Evolutionary conservation across 2,329 filamentous ascomycete species (phyloP), one percentile per base, ranked within the genome.

Genomic region (Fusarium chuoi): DNA sequence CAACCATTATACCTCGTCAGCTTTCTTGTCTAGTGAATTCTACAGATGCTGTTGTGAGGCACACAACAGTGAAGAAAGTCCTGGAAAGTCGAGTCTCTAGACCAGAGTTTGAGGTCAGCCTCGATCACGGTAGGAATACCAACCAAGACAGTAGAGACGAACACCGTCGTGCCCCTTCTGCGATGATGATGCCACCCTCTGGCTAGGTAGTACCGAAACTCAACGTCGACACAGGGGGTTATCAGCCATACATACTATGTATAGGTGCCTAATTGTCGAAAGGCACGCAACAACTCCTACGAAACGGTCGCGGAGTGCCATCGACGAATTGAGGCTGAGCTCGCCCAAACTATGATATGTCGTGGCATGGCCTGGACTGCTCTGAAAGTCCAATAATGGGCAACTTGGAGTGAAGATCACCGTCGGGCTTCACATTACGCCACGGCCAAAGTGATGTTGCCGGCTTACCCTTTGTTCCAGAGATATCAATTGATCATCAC

Each of bases 361-460:
- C 39, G 57, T 71, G 62, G 62, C 59, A 70, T 57, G 65, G 68
- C 48, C 68, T 69, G 65, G 65, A 60, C 68, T 60, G 46, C 28
- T 58, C 56, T 28, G 30, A 65, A 41, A 59, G 36, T 58, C 22
- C 30, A 46, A 28, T 35, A 36, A 56, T 49, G 48, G 51, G 54
- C 59, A 64, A 30, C 49, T 28, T 69, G 24, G 35, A 69, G 59
- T 63, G 60, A 54, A 51, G 68, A 70, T 70, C 58, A 28, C 33
- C 49, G 26, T 41, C 39, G n/a, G 54, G 39, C 38, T 65, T 65
- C 33, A 49, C 20, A 18, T 28, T 30, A 38, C 58, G 48, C 48
- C 48, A 54, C 46, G 62, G 18, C 26, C 26, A 54, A 54, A 65
- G 36, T 39, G 33, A 18, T 46, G 39, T 20, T 18, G 33, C 46